phyloP scores from a whole-genome alignment of 2,329 filamentous ascomycete genomes.

The Ophiocordyceps camponoti-rufipedis region DNA sequence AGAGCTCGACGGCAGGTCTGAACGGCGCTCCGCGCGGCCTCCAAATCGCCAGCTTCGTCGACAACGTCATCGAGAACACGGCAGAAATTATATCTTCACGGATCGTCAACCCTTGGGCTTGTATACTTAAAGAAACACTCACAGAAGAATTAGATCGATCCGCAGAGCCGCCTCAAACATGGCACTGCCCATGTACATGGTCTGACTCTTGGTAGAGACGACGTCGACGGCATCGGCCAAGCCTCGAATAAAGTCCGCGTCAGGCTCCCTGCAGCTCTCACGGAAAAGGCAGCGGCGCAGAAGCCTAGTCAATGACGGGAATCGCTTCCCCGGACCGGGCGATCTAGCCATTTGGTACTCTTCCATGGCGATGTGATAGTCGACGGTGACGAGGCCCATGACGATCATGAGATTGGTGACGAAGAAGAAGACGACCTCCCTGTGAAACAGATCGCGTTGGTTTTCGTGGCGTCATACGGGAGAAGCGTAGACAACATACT shows the following conservation, averaged over 20 bases:
- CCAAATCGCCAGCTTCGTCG: slow-evolving; percentile 32
- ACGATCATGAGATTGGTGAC: slow-evolving; percentile 52
- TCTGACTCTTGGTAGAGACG: slow-evolving; percentile 47
- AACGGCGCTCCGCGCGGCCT: slow-evolving; percentile 12
- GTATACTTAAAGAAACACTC: slow-evolving; percentile 11
- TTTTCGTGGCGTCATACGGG: neutral
- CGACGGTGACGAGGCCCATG: slow-evolving; percentile 49
- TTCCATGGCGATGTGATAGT: slow-evolving; percentile 44
- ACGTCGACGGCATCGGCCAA: slow-evolving; percentile 32
- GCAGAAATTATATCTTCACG: slow-evolving; percentile 29
- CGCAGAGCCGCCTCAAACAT: slow-evolving; percentile 50
- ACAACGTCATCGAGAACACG: slow-evolving; percentile 56
- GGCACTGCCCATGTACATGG: slow-evolving; percentile 55
- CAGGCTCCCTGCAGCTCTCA: neutral
- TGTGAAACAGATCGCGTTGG: neutral
- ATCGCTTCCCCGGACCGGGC: neutral
- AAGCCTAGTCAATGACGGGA: neutral
- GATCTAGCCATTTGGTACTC: slow-evolving; percentile 13
- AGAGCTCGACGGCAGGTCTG: neutral
- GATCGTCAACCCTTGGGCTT: neutral
- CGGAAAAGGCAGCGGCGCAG: neutral
- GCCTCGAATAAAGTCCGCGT: neutral
- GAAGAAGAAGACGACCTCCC: slow-evolving; percentile 55
- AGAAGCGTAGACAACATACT: slow-evolving; percentile 13
- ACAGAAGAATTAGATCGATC: slow-evolving; percentile 48